Percentiles rank a stretch among this genome's conserved stretches.
Evolutionary conservation across 352 stramenopile genomes (phyloP).

Genomic region (Phytopythium mirpurense): DNA sequence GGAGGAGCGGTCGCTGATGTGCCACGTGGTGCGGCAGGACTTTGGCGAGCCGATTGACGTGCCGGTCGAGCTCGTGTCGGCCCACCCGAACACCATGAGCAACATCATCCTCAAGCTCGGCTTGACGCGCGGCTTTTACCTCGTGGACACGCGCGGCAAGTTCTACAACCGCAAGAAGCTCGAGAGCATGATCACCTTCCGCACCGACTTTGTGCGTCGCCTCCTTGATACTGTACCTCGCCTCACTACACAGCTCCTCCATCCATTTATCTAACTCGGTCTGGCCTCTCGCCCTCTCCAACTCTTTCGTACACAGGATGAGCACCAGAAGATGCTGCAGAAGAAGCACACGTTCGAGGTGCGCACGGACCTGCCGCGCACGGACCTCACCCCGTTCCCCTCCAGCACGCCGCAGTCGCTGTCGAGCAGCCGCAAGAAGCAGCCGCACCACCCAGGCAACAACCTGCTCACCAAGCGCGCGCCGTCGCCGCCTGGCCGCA

Average conservation of each 20-base stretch:
- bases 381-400: conserved; percentile 40
- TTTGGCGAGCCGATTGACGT: conserved; percentile 60
- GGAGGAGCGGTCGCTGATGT: too few species aligned
- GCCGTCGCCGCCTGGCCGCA: neutral
- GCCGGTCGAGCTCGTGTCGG: conserved; percentile 60
- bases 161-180: conserved; percentile 88
- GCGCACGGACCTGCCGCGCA: conserved; percentile 62
- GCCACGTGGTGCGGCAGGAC: conserved; percentile 24
- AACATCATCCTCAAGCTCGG: conserved; percentile 85
- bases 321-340: conserved; percentile 74
- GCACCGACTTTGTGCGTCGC: conserved; percentile 63
- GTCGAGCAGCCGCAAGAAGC: conserved; percentile 2
- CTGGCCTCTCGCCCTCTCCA: neutral
- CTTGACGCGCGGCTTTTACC: conserved; percentile 67
- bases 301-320: conserved; percentile 23
- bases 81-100: conserved; percentile 78
- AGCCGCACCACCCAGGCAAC: conserved; percentile 10
- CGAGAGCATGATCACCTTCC: conserved; percentile 84
- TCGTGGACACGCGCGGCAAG: conserved; percentile 71
- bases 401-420: conserved; percentile 15
- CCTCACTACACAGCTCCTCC: too few species aligned
- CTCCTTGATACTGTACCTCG: neutral
- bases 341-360: conserved; percentile 52
- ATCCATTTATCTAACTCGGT: neutral
- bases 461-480: conserved; percentile 18